A percentile compares a stretch with the other conserved stretches of the same genome.
Conservation (phyloP, 1,139 yeast genomes). For the Eremothecium cymbalariae region DNA sequence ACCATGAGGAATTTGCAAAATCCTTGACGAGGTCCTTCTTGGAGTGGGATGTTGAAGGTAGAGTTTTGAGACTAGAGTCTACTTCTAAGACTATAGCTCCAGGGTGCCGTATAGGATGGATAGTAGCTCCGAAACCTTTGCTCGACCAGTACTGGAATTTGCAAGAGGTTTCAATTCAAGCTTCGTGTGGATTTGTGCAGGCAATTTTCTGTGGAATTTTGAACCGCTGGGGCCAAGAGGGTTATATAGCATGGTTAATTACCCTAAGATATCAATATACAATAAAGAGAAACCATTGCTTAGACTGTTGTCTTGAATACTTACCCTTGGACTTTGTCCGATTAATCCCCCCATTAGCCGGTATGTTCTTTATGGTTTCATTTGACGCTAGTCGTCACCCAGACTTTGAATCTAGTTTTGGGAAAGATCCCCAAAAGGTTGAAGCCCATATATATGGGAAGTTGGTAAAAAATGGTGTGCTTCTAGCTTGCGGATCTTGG, state of each 20-base stretch:
- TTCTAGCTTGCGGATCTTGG: constrained; percentile 90
- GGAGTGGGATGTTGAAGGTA: constrained; percentile 75
- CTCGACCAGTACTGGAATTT: constrained; percentile 63
- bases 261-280: constrained; percentile 78
- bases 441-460: constrained; percentile 60
- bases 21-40: constrained; percentile 73
- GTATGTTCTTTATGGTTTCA: constrained; percentile 82
- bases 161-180: constrained; percentile 77
- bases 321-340: constrained; percentile 49
- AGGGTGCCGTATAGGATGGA: constrained; percentile 86
- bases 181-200: constrained; percentile 77
- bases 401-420: constrained; percentile 45
- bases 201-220: constrained; percentile 55
- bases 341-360: constrained; percentile 74
- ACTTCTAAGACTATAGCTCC: constrained; percentile 92
- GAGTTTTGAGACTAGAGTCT: constrained; percentile 85
- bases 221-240: constrained; percentile 66
- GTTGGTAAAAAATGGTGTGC: constrained; percentile 56
- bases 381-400: constrained; percentile 79
- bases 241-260: constrained; percentile 81
- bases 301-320: constrained; percentile 53
- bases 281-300: constrained; percentile 62
- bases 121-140: constrained; percentile 61
- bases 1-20: constrained; percentile 50
- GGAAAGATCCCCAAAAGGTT: constrained; percentile 48